Evolutionary conservation across 2,329 filamentous ascomycete species (phyloP).

Genomic region (Amauroascus niger): DNA sequence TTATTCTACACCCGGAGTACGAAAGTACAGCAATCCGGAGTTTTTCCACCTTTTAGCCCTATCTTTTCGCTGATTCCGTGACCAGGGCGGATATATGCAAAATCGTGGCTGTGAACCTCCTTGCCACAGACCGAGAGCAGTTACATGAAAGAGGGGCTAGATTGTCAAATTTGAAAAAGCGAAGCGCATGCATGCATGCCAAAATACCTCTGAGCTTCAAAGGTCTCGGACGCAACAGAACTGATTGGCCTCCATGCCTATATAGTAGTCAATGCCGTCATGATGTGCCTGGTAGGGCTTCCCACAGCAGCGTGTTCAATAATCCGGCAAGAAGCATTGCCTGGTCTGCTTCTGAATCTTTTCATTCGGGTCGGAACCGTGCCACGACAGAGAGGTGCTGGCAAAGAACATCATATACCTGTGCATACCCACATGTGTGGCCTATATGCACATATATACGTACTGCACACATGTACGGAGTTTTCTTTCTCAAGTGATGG

Average conservation of each 20-base stretch:
- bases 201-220: background rate
- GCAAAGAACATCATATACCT: background rate
- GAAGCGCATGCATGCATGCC: background rate
- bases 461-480: background rate
- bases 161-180: background rate
- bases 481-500: background rate
- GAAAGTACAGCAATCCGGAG: background rate
- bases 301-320: slow-evolving; percentile 1
- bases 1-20: background rate
- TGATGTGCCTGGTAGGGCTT: slow-evolving; percentile 1
- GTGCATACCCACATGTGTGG: slow-evolving; percentile 1
- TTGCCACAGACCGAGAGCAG: background rate
- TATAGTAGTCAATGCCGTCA: slow-evolving; percentile 7
- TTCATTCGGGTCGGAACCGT: background rate
- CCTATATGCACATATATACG: background rate
- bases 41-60: background rate
- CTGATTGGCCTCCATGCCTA: background rate
- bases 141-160: background rate
- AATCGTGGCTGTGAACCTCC: background rate
- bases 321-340: background rate
- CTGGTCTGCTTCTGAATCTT: slow-evolving; percentile 3
- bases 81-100: background rate
- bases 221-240: background rate
- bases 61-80: background rate
- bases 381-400: background rate